Evolutionary conservation across 1,284 basidiomycete species (phyloP), one percentile per base, ranked within the genome.

Genomic region (Cryptococcus deneoformans): DNA sequence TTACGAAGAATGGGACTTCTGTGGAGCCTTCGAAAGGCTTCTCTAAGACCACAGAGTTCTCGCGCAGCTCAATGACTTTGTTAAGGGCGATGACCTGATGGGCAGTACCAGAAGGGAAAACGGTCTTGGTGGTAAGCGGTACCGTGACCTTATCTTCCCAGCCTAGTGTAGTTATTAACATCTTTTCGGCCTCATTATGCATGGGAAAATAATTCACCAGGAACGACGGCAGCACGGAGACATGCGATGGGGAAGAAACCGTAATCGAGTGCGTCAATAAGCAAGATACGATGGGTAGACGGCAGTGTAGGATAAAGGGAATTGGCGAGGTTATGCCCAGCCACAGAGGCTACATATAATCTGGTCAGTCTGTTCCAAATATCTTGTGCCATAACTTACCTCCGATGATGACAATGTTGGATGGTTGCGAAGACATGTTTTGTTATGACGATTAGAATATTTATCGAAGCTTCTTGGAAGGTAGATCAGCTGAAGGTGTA

Each of bases 221-320:
- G 76, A 1, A 73, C 66, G 40, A 80, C 79, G 6, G 74, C 55
- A 3, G 76, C 78, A 49, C 80, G 67, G 6, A 80, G 68, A 6
- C 68, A 61, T 1, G 69, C 71, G 34, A 79, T 69, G 1, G 73
- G 65, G 66, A 70, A 78, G 58, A 69, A 76, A 0, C 70, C 65
- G 40, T 67, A 76, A 7, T 68, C 71, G 39, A 68, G 63, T 14
- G 72, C 69, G 55, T 80, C 80, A 54, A 81, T 73, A 2, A 81
- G 63, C 5, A 81, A 65, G 51, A 81, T 64, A 2, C 79, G 70
- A 57, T 80, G 73, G 5, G 71, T 65, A 0, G 54, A 29, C 1
- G 79, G 76, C 1, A 80, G 56, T 39, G 62, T 67, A 37, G 66
- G 46, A 0, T 64, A 58, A 29, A 81, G 69, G 0, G 50, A 47